These are phyloP conservation scores for Sporothrix globosa DNA, from an alignment of 2,329 filamentous ascomycete species.

Conservation along the genomic window DNA sequence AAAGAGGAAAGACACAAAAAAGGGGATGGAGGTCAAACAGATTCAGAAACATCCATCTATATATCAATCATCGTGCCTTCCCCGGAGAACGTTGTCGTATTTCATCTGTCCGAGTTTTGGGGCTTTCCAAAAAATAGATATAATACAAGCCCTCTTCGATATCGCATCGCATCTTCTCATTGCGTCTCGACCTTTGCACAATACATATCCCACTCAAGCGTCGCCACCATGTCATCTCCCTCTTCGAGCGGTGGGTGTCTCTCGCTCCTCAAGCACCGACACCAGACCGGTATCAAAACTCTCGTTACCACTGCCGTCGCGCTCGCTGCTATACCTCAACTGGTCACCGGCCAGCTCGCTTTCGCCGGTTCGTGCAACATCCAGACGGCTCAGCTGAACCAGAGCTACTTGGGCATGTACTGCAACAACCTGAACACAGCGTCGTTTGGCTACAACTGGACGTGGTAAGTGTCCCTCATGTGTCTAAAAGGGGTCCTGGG, in stretches of 20 bases:
- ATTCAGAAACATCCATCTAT: neutral
- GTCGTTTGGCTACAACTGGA: conserved; percentile 47
- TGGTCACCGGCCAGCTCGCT: conserved; percentile 32
- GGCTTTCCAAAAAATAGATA: neutral
- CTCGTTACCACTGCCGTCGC: conserved; percentile 4
- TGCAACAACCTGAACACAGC: conserved; percentile 46
- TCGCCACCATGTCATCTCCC: neutral
- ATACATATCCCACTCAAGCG: neutral
- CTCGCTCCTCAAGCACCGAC: neutral
- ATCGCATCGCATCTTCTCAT: neutral
- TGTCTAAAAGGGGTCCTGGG: neutral
- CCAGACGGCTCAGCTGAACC: conserved; percentile 43
- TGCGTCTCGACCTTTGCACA: neutral
- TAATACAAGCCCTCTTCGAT: no score
- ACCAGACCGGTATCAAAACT: neutral
- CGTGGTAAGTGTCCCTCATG: conserved; percentile 41
- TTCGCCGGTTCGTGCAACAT: conserved; percentile 45
- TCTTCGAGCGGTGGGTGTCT: neutral
- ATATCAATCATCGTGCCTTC: neutral
- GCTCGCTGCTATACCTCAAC: neutral
- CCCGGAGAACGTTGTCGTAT: neutral
- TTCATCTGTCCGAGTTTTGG: neutral
- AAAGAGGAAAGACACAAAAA: neutral
- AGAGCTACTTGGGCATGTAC: conserved; percentile 46
- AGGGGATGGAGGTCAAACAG: neutral